These are phyloP conservation scores for Cochlearia excelsa DNA, from an alignment of 345 rosid genomes.

Conservation along the genomic window DNA sequence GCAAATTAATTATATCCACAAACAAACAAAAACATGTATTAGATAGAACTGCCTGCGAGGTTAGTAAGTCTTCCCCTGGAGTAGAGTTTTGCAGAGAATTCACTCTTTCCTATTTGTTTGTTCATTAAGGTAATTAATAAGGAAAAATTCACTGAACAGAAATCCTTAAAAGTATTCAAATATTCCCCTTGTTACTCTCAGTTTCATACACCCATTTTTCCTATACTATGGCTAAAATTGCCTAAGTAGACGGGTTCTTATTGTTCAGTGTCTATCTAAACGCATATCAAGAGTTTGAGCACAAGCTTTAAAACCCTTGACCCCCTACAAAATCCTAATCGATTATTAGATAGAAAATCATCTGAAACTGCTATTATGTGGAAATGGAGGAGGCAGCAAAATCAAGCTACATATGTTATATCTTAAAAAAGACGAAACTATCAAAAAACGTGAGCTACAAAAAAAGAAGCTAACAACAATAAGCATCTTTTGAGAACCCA, in stretches of 20 bases:
- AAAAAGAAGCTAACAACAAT: slow-evolving; percentile 13
- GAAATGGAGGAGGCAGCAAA: slow-evolving; percentile 12
- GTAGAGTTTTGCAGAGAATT: slow-evolving; percentile 16
- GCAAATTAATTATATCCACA: neutral
- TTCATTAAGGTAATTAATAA: neutral
- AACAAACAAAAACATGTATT: slow-evolving; percentile 4
- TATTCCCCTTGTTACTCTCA: neutral
- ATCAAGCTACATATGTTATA: neutral
- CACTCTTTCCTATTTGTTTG: neutral
- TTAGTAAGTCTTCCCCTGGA: slow-evolving; percentile 12
- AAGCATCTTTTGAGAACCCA: neutral
- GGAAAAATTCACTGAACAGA: neutral
- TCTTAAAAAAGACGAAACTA: slow-evolving; percentile 4
- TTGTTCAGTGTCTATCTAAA: neutral
- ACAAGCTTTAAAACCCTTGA: slow-evolving; percentile 1
- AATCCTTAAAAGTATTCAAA: slow-evolving; percentile 14
- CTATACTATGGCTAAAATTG: neutral
- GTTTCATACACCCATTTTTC: neutral
- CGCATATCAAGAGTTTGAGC: slow-evolving; percentile 1
- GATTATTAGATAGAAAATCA: neutral
- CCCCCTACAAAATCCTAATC: neutral
- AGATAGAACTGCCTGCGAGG: slow-evolving; percentile 6
- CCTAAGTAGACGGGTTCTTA: neutral
- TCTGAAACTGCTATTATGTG: neutral
- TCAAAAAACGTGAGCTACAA: slow-evolving; percentile 11